Conservation (phyloP, 768 basidiomycete species). For the Phylloporus arenicola region DNA sequence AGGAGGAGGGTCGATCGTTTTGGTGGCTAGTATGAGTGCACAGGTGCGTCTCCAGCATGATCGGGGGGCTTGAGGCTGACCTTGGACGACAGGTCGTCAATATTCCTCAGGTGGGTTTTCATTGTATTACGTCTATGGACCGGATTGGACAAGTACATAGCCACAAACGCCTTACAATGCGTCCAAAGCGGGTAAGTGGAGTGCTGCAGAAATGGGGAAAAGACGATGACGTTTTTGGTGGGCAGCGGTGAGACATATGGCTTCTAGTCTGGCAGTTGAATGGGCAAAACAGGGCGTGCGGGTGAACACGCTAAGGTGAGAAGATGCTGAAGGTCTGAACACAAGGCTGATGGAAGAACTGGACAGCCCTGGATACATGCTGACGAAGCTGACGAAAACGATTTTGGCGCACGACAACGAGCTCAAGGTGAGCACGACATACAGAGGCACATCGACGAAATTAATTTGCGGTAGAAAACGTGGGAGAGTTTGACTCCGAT, state of each 20-base stretch:
- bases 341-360: not conserved
- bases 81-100: conserved; percentile 63
- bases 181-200: conserved; percentile 73
- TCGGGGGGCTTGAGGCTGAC: conserved; percentile 4
- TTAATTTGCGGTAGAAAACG: conserved; percentile 47
- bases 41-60: conserved; percentile 46
- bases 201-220: not conserved
- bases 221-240: conserved; percentile 7
- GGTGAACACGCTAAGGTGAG: conserved; percentile 74
- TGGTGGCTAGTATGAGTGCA: conserved; percentile 90
- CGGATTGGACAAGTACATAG: conserved; percentile 30
- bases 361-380: conserved; percentile 86
- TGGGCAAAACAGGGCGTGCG: conserved; percentile 90
- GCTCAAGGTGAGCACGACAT: conserved; percentile 51
- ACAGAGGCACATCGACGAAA: not conserved
- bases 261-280: conserved; percentile 86
- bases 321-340: not conserved
- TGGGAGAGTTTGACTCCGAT: conserved; percentile 85
- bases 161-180: conserved; percentile 95
- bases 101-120: conserved; percentile 64
- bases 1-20: conserved; percentile 73
- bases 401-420: conserved; percentile 72
- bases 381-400: conserved; percentile 82
- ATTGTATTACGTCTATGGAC: not conserved
- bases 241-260: conserved; percentile 89